Evolutionary conservation across 208 protist genomes (phyloP).

Genomic region (Trypanosoma mega): DNA sequence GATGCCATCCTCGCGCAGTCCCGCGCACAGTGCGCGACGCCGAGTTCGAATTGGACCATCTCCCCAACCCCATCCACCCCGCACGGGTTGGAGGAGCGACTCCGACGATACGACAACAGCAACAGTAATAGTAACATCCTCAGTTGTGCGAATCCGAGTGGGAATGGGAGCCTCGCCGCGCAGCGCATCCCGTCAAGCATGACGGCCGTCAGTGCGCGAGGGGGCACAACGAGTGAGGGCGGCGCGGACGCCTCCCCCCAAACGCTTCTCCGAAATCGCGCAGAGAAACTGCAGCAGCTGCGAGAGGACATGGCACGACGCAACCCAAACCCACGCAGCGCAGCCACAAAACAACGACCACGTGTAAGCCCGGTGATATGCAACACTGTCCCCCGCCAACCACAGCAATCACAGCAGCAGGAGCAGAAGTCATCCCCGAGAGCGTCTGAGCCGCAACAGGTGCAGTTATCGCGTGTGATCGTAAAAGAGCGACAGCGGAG

Average conservation of each 20-base stretch:
- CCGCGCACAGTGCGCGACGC: constrained; percentile 21
- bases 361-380: neutral
- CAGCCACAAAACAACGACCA: too few relatives aligned
- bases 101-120: constrained; percentile 4
- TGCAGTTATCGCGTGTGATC: too few relatives aligned
- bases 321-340: neutral
- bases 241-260: too few relatives aligned
- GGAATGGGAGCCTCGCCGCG: neutral
- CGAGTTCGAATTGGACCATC: neutral
- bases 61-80: constrained; percentile 7
- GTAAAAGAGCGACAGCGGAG: too few relatives aligned
- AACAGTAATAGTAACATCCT: neutral
- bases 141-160: neutral
- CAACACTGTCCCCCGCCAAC: too few relatives aligned
- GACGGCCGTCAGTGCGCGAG: too few relatives aligned
- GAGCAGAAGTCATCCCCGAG: neutral
- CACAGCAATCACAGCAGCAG: neutral
- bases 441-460: too few relatives aligned
- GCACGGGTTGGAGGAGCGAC: constrained; percentile 19
- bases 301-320: neutral
- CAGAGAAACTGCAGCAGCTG: neutral
- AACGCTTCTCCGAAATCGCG: too few relatives aligned
- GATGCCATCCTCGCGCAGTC: constrained; percentile 54
- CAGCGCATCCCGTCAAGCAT: too few relatives aligned
- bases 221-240: too few relatives aligned